A percentile compares a stretch with the other conserved stretches of the same genome.
phyloP scores from a whole-genome alignment of 164 flowering plant species.

The Nymphaea thermarum region DNA sequence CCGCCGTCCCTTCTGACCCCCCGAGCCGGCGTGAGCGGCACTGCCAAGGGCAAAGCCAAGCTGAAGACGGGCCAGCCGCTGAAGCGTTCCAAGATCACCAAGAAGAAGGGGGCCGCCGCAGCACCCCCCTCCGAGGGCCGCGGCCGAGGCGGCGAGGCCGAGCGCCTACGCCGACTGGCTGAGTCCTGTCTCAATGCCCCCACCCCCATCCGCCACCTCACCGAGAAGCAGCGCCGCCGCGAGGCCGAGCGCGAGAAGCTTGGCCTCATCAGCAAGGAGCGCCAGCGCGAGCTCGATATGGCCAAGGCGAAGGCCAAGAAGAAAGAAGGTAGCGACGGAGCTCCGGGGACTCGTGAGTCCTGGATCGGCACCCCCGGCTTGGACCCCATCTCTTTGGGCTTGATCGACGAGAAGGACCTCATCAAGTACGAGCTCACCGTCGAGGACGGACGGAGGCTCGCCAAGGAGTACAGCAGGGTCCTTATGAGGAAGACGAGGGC shows the following conservation, averaged over 20 bases:
- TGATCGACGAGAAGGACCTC: constrained; percentile 58
- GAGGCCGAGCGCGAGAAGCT: constrained; percentile 77
- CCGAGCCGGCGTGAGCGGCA: constrained; percentile 61
- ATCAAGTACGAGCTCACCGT: constrained; percentile 80
- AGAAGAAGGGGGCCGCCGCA: constrained; percentile 15
- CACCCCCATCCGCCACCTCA: constrained; percentile 44
- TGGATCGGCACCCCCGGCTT: constrained; percentile 68
- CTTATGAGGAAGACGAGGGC: constrained; percentile 69
- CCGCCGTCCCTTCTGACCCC: constrained; percentile 25
- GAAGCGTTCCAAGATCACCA: constrained; percentile 43
- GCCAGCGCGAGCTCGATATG: constrained; percentile 46
- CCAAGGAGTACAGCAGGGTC: constrained; percentile 81
- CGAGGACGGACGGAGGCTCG: constrained; percentile 77
- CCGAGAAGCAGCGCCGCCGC: constrained; percentile 33
- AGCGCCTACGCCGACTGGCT: constrained; percentile 25
- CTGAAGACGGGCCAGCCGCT: constrained; percentile 34
- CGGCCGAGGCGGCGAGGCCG: constrained; percentile 9
- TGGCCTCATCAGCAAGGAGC: constrained; percentile 59
- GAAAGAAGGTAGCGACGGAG: constrained; percentile 5
- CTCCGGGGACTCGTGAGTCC: constrained; percentile 11
- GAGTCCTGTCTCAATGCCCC: constrained; percentile 56
- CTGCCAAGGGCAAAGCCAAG: constrained; percentile 75
- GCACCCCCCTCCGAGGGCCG: constrained; percentile 9
- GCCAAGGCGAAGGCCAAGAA: constrained; percentile 25
- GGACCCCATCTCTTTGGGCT: constrained; percentile 60